Percentiles rank a stretch among this genome's conserved stretches.
Conservation (phyloP, 1,284 basidiomycete genomes). For the Porodaedalea pini region DNA sequence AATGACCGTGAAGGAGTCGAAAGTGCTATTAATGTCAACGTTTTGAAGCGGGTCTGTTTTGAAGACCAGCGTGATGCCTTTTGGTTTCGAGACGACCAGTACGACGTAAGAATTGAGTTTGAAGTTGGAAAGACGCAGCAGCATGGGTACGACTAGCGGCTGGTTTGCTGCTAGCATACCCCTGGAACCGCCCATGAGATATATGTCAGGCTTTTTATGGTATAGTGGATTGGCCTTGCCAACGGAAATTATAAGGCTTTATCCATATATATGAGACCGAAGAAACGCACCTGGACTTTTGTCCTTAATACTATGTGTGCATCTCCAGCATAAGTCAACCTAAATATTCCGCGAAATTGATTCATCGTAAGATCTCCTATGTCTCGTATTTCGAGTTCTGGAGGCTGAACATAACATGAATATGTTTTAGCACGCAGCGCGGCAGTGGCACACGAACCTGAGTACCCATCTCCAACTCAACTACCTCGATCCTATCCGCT, state of each 20-base stretch:
- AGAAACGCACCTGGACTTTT: slow-evolving; percentile 81
- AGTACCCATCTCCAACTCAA: slow-evolving; percentile 97
- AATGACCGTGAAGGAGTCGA: slow-evolving; percentile 97
- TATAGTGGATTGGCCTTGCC: slow-evolving; percentile 92
- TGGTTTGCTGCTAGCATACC: slow-evolving; percentile 91
- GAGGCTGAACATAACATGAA: slow-evolving; percentile 57
- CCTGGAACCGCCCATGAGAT: slow-evolving; percentile 66
- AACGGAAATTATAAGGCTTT: slow-evolving; percentile 18
- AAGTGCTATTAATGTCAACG: slow-evolving; percentile 96
- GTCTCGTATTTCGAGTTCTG: slow-evolving; percentile 95
- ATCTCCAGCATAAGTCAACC: slow-evolving; percentile 93
- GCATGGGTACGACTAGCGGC: slow-evolving; percentile 96
- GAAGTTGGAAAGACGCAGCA: slow-evolving; percentile 92
- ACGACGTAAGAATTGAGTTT: slow-evolving; percentile 95
- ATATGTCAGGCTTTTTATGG: slow-evolving; percentile 81
- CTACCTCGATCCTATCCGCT: slow-evolving; percentile 95
- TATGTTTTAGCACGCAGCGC: neutral
- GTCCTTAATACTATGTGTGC: slow-evolving; percentile 95
- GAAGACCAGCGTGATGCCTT: slow-evolving; percentile 98
- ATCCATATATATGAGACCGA: neutral
- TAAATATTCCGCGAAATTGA: slow-evolving; percentile 96
- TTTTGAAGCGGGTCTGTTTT: slow-evolving; percentile 99
- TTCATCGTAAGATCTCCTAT: slow-evolving; percentile 96
- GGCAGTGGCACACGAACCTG: slow-evolving; percentile 55
- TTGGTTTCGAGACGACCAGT: slow-evolving; percentile 93